Evolutionary conservation across 805 yeast genomes (phyloP).

Genomic region (Barnettozyma vustinii): DNA sequence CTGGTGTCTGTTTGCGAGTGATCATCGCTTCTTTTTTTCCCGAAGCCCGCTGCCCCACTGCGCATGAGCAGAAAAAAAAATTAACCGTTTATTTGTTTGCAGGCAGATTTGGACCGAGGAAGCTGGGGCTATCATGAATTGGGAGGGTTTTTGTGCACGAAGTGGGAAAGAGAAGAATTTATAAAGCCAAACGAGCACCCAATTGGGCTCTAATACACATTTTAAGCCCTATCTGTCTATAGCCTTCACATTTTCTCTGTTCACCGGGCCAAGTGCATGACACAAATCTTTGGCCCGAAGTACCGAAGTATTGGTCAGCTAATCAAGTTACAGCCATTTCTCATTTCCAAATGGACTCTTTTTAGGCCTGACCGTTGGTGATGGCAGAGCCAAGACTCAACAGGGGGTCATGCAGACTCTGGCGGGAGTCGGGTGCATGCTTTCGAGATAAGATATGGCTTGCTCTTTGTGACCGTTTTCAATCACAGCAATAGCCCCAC

Average conservation of each 20-base stretch:
- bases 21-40: neutral
- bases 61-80: neutral
- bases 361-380: neutral
- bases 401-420: neutral
- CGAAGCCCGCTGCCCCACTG: neutral
- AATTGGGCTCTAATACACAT: too few species aligned
- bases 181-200: neutral
- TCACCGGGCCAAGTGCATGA: neutral
- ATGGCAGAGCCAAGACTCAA: neutral
- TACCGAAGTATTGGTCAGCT: neutral
- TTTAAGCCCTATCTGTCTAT: neutral
- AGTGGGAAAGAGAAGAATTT: too few species aligned
- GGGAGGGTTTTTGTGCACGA: too few species aligned
- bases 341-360: neutral
- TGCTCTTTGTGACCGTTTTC: neutral
- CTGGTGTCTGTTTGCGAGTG: neutral
- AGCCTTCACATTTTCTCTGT: neutral
- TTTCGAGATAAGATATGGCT: neutral
- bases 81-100: neutral
- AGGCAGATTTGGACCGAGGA: neutral
- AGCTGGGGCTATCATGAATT: neutral
- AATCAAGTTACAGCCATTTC: neutral
- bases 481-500: neutral
- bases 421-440: neutral
- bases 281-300: constrained; percentile 1